phyloP scores from a whole-genome alignment of 441 rosid genomes.

The Populus tomentosa region DNA sequence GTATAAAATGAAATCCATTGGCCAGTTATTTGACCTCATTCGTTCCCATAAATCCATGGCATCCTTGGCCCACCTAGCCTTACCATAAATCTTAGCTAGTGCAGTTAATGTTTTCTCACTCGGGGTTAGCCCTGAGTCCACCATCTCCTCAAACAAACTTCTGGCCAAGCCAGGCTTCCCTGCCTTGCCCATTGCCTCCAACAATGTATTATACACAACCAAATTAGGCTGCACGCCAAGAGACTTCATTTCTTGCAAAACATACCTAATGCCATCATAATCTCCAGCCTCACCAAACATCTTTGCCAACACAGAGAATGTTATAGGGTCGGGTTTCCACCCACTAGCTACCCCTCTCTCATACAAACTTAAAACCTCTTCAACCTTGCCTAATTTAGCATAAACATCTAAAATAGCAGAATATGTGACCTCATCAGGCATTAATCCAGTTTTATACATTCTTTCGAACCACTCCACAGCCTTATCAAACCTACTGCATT shows the following conservation, averaged over 20 bases:
- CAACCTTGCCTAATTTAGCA: conserved; percentile 74
- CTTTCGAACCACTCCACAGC: conserved; percentile 95
- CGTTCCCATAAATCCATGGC: conserved; percentile 76
- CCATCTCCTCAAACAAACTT: conserved; percentile 75
- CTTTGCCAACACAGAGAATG: conserved; percentile 75
- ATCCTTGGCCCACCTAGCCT: conserved; percentile 88
- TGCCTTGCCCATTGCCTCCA: conserved; percentile 89
- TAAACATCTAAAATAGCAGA: conserved; percentile 83
- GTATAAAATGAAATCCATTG: conserved; percentile 77
- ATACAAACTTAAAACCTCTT: conserved; percentile 81
- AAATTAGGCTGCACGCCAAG: conserved; percentile 80
- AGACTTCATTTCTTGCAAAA: conserved; percentile 78
- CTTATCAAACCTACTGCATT: conserved; percentile 62
- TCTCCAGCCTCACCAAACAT: conserved; percentile 93
- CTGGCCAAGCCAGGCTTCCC: conserved; percentile 85
- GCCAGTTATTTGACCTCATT: conserved; percentile 69
- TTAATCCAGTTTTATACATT: conserved; percentile 84
- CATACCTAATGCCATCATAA: conserved; percentile 86
- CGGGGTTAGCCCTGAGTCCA: conserved; percentile 63
- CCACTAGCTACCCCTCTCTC: conserved; percentile 93
- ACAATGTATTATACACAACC: conserved; percentile 78
- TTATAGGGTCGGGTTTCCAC: conserved; percentile 80
- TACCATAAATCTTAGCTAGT: conserved; percentile 83
- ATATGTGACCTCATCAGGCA: conserved; percentile 96
- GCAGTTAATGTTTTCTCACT: conserved; percentile 80